Conservation (phyloP, 1,284 basidiomycete species). For the Puccinia triticina region DNA sequence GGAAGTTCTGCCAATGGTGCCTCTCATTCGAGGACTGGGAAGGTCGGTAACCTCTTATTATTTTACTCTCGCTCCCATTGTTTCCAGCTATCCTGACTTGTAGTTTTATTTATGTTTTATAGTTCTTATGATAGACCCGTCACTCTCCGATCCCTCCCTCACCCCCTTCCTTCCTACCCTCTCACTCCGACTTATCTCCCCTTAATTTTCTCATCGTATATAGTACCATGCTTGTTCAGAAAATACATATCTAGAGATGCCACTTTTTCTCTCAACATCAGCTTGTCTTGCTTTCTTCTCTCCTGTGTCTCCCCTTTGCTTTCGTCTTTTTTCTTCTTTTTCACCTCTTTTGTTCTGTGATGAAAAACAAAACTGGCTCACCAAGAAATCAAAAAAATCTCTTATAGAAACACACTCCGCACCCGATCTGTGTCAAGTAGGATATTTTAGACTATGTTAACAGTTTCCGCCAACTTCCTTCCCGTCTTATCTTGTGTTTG, state of each 20-base stretch:
- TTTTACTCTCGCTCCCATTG: background rate
- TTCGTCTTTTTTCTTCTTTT: background rate
- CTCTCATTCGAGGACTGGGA: constrained; percentile 43
- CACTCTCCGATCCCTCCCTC: background rate
- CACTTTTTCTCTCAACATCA: background rate
- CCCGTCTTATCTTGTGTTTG: no score
- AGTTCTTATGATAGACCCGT: background rate
- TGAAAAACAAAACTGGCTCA: background rate
- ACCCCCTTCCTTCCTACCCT: background rate
- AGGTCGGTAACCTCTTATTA: constrained; percentile 10
- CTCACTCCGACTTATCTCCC: background rate
- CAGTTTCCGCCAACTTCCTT: no score
- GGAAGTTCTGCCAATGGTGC: background rate
- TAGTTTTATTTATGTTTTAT: background rate
- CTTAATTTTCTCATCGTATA: background rate
- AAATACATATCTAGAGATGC: background rate
- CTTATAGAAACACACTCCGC: no score
- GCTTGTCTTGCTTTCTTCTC: background rate
- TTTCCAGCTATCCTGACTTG: background rate
- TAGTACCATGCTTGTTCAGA: background rate
- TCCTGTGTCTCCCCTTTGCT: background rate
- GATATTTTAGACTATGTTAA: no score
- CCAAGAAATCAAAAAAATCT: no score
- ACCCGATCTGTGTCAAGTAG: no score
- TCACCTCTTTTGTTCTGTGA: background rate